Evolutionary conservation across 176 grass and related monocot species (phyloP), one percentile per base, ranked within the genome.

Genomic region (Oryza officinalis): DNA sequence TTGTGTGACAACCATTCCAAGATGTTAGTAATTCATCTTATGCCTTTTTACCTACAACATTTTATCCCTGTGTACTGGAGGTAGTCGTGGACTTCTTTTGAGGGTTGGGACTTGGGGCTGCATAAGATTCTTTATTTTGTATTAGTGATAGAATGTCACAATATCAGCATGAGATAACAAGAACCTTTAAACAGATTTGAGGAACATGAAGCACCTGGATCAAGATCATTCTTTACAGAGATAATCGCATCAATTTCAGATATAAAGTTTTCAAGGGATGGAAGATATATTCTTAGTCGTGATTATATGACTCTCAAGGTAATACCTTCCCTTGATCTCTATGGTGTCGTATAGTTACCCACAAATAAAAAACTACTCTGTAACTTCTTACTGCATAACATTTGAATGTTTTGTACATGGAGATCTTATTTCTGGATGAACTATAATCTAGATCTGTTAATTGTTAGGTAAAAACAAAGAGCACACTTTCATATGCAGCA

Each of bases 221-320:
- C 94, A 40, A 97, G 94, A 88, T 94, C 90, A 3, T 92, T 94
- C 80, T 97, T 97, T 89, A 97, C 92, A 0, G 94, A 97, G 82
- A 97, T 97, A 88, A 92, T 97, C 37, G 94, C 92, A 25, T 97
- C 94, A 31, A 90, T 97, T 83, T 97, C 94, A 20, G 92, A 97
- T 75, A 80, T 97, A 49, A 97, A 92, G 50, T 97, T 94, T 88
- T 84, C 94, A 38, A 97, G 88, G 78, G 83, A 92, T 30, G 94
- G 94, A 75, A 92, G 92, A 85, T 65, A 94, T 82, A 90, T 97
- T 81, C 94, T 97, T 67, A 94, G 94, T 74, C 94, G 94, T 82
- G 94, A 97, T 88, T 97, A 97, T 88, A 97, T 97, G 94, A 94
- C 92, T 67, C 94, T 97, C 15, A 97, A 97, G 90, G 94, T 97